Conservation (phyloP, 331 rosid genomes). For the Malus hybrid region DNA sequence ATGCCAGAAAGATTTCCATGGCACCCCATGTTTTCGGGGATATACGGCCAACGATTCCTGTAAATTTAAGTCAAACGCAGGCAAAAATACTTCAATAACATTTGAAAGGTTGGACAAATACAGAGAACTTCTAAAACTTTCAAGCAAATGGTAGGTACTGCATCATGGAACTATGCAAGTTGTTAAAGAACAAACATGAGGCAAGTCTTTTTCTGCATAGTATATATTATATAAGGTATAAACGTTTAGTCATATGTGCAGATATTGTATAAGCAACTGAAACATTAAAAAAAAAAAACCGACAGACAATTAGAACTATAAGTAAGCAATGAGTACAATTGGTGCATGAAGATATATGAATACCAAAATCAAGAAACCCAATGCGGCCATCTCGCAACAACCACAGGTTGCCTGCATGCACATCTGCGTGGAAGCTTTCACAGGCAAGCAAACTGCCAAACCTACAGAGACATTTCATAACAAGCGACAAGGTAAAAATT, state of each 20-base stretch:
- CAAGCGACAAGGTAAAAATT: conserved; percentile 5
- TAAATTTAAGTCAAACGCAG: conserved; percentile 3
- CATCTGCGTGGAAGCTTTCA: conserved; percentile 96
- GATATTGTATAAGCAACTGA: neutral
- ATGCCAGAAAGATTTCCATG: conserved; percentile 86
- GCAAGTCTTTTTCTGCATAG: neutral
- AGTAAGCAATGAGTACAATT: neutral
- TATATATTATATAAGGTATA: too few species aligned
- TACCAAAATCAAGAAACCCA: conserved; percentile 98
- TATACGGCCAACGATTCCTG: conserved; percentile 95
- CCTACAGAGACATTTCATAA: conserved; percentile 47
- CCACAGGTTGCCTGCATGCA: conserved; percentile 98
- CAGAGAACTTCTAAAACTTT: neutral
- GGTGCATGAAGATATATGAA: conserved; percentile 9
- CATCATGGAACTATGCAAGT: neutral
- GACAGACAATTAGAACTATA: conserved; percentile 2
- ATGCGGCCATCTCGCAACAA: conserved; percentile 89
- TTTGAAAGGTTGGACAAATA: neutral
- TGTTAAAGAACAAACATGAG: neutral
- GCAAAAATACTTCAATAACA: neutral
- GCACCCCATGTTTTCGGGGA: conserved; percentile 95
- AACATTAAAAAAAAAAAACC: neutral
- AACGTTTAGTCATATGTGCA: neutral
- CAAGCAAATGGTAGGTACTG: neutral
- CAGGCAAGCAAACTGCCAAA: conserved; percentile 98